Conservation (phyloP, 371 early-diverging fungal genomes). For the Mortierella sp. region DNA sequence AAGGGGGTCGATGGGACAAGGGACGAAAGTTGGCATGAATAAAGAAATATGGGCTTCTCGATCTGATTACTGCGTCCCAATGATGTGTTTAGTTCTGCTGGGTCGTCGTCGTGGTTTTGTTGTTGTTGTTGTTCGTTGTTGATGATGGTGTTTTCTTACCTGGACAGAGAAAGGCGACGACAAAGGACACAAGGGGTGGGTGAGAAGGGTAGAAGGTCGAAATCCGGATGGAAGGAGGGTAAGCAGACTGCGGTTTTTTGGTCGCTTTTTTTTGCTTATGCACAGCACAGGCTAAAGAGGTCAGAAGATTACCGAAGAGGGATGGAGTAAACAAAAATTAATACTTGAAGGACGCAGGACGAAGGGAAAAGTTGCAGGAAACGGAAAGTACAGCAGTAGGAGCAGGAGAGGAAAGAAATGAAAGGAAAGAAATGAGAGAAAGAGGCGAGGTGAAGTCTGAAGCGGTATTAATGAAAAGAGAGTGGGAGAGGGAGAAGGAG, state of each 20-base stretch:
- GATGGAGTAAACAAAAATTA: slow-evolving; percentile 2
- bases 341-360: neutral
- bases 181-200: too few species aligned
- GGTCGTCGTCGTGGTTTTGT: neutral
- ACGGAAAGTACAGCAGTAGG: neutral
- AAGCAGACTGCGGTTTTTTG: neutral
- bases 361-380: neutral
- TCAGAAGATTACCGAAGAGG: slow-evolving; percentile 1
- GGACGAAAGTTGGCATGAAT: neutral
- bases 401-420: neutral
- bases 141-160: neutral
- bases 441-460: neutral
- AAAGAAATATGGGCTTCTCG: neutral
- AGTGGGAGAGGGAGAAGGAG: neutral
- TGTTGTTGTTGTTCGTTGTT: neutral
- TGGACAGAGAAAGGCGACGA: neutral
- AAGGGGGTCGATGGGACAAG: neutral
- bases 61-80: neutral
- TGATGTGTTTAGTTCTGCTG: neutral
- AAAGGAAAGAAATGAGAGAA: neutral
- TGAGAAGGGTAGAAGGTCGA: neutral
- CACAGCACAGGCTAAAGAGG: neutral
- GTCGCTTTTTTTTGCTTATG: slow-evolving; percentile 8
- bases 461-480: neutral
- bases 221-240: neutral